These are phyloP conservation scores for Eimeria falciformis DNA, from an alignment of 169 alveolate genomes.

Conservation along the genomic window DNA sequence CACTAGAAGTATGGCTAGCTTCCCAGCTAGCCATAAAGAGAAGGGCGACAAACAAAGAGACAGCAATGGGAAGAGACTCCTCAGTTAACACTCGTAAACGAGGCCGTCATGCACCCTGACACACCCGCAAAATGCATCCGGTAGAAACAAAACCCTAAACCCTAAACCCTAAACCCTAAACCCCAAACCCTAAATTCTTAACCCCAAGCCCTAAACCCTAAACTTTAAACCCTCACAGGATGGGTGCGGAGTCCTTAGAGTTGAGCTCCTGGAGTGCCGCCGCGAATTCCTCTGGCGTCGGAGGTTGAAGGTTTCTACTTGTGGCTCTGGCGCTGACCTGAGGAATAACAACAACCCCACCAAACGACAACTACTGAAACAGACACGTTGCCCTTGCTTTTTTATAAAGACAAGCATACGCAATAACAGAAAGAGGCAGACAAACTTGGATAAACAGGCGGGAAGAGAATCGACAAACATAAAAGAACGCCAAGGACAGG, in stretches of 20 bases:
- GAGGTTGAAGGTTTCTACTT: neutral
- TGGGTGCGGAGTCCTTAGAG: slow-evolving; percentile 59
- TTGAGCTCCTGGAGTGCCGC: neutral
- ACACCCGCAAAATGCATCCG: slow-evolving; percentile 9
- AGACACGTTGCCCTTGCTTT: no score
- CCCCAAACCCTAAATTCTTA: neutral
- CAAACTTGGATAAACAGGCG: no score
- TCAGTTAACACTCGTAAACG: slow-evolving; percentile 10
- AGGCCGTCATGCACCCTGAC: slow-evolving; percentile 56
- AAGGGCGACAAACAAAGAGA: neutral
- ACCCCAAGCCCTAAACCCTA: neutral
- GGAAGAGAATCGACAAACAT: no score
- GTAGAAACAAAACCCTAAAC: neutral
- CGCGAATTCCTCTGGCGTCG: neutral
- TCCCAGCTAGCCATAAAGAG: slow-evolving; percentile 11
- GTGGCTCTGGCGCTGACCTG: slow-evolving; percentile 28
- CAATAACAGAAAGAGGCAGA: no score
- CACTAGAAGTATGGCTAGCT: neutral
- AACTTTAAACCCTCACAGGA: slow-evolving; percentile 29
- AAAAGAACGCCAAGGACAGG: no score
- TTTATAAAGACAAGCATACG: neutral
- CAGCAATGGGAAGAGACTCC: slow-evolving; percentile 20
- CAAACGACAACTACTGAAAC: no score
- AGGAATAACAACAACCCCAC: neutral
- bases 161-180: slow-evolving; percentile 1